phyloP scores from a whole-genome alignment of 805 yeast genomes.

The Schwanniomyces sp. region DNA sequence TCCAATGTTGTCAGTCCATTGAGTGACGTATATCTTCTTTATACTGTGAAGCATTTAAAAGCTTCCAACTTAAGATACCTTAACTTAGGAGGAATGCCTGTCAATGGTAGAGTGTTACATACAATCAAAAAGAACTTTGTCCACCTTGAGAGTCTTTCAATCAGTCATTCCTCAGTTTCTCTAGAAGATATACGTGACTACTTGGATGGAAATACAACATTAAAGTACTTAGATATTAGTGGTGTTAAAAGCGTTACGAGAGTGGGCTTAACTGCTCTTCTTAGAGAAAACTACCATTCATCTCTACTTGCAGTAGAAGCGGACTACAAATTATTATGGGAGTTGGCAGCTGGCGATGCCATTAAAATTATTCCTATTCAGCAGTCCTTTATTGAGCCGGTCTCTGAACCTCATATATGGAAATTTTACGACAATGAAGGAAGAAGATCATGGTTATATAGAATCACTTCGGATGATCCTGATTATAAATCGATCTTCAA shows the following conservation, averaged over 20 bases:
- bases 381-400: conserved; percentile 27
- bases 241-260: conserved; percentile 59
- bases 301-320: conserved; percentile 63
- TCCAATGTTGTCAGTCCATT: conserved; percentile 62
- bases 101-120: conserved; percentile 38
- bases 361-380: conserved; percentile 28
- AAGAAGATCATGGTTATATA: conserved; percentile 79
- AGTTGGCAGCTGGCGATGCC: conserved; percentile 41
- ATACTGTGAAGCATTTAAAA: conserved; percentile 42
- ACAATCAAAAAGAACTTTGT: conserved; percentile 41
- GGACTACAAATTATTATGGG: conserved; percentile 54
- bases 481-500: conserved; percentile 29
- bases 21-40: conserved; percentile 48
- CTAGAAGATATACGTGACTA: conserved; percentile 37
- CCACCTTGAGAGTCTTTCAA: conserved; percentile 40
- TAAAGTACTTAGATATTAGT: conserved; percentile 65
- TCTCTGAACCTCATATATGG: conserved; percentile 41
- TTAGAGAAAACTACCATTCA: conserved; percentile 25
- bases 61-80: conserved; percentile 49
- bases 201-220: conserved; percentile 24
- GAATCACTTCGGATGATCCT: conserved; percentile 31
- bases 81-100: conserved; percentile 67
- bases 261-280: conserved; percentile 46
- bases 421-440: conserved; percentile 62
- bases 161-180: conserved; percentile 39